phyloP scores from a whole-genome alignment of 768 basidiomycete genomes.

The Lactifluus subvellereus region DNA sequence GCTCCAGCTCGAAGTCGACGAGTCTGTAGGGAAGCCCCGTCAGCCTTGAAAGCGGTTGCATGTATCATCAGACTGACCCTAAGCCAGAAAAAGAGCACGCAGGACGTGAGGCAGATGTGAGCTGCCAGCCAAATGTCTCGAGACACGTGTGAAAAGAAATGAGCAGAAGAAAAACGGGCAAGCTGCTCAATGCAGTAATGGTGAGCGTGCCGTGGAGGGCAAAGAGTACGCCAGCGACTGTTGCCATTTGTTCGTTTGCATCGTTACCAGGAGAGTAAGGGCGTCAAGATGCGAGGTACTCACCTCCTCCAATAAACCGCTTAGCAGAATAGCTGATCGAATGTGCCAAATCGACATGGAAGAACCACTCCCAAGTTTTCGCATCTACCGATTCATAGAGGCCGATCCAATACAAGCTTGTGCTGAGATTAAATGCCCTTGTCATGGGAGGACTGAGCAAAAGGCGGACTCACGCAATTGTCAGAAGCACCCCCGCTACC shows the following conservation, averaged over 20 bases:
- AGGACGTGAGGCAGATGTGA: neutral
- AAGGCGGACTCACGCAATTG: neutral
- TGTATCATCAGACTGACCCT: no score
- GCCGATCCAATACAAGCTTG: slow-evolving; percentile 12
- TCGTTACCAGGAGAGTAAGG: neutral
- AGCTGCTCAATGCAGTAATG: slow-evolving; percentile 2
- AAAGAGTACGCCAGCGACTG: neutral
- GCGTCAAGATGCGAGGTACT: neutral
- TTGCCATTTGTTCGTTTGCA: neutral
- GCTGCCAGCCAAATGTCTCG: slow-evolving; percentile 3
- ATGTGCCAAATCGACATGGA: neutral
- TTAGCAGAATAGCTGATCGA: neutral
- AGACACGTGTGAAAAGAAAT: neutral
- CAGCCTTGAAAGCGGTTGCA: no score
- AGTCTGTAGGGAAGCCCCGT: no score
- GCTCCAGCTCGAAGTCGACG: no score
- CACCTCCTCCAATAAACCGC: slow-evolving; percentile 15
- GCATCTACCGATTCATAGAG: neutral
- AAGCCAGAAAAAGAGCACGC: no score
- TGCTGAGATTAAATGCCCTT: neutral
- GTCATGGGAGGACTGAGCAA: no score
- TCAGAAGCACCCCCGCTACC: slow-evolving; percentile 4
- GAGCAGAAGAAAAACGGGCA: slow-evolving; percentile 2
- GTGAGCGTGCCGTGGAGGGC: neutral
- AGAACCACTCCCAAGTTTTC: slow-evolving; percentile 9